Base-by-base conservation (phyloP, 2,329 filamentous ascomycete species). In the Aureobasidium sp. region DNA sequence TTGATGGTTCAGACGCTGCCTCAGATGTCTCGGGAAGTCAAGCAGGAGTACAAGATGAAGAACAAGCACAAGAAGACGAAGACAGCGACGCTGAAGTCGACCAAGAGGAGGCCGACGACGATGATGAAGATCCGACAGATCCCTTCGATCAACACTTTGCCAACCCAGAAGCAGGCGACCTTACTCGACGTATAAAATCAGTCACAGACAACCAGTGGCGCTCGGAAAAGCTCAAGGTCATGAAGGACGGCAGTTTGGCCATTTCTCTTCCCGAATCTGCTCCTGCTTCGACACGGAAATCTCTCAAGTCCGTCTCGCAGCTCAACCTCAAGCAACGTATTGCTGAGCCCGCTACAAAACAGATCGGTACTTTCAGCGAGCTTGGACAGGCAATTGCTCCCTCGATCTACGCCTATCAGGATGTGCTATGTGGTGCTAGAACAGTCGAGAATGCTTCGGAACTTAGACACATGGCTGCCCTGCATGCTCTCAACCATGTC, bases 401-500 rank as follows among this genome's bases (percentile, higher is more conserved):
- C 0, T 79, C 88, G 9, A 78, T 96, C 1, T 96, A 95, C 72
- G 85, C 85, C 66, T 96, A 97, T 70, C 83, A 85, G 60, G 93
- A 97, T 70, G 68, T 96, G 1, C 75, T 97, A 1, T 89, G 89
- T 69, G 90, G 87, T 61, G 85, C 85, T 57, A 82, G 93, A 47
- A 90, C 83, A 0, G 75, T 86, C 1, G 77, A 80, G 16, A 94
- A 93, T 69, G 83, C 89, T 0, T 78, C 82, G 27, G 81, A 79
- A 5, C 72, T 97, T 53, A 85, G 91, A 55, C 84, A 86, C 44
- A 77, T 96, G 57, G 81, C 85, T n/a, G 91, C 89, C 67, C 79
- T 97, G 1, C 94, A 99, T 74, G 87, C 88, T 3, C 78, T 97
- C 13, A 97, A 97, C 72, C 94, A 97, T 71, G 81, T 97, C 44